Percentiles rank a stretch among this genome's conserved stretches.
Conservation (phyloP, 768 basidiomycete species). For the Lyophyllum atratum region DNA sequence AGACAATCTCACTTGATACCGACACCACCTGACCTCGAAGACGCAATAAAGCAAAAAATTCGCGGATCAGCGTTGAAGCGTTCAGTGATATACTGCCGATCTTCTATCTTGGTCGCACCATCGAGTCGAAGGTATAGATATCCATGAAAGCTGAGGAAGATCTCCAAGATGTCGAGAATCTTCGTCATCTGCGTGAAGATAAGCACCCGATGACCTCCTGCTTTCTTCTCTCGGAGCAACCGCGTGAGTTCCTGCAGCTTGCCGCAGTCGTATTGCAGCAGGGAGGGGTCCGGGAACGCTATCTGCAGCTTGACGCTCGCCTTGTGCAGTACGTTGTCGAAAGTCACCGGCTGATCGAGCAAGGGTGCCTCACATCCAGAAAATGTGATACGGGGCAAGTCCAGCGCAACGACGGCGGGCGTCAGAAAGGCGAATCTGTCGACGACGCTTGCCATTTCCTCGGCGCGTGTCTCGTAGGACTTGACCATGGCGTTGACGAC, state of each 20-base stretch:
- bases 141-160: constrained; percentile 90
- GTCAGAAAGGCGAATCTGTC: constrained; percentile 81
- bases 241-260: constrained; percentile 86
- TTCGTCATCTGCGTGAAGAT: constrained; percentile 98
- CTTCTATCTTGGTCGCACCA: constrained; percentile 94
- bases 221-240: constrained; percentile 81
- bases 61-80: constrained; percentile 78
- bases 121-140: constrained; percentile 94
- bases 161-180: constrained; percentile 91
- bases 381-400: constrained; percentile 68
- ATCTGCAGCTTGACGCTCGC: constrained; percentile 85
- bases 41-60: constrained; percentile 87
- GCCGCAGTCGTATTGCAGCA: constrained; percentile 95
- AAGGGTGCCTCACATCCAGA: constrained; percentile 37
- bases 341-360: constrained; percentile 38
- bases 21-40: constrained; percentile 79
- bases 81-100: constrained; percentile 90
- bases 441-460: constrained; percentile 52
- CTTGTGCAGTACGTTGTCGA: constrained; percentile 72
- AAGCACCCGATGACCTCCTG: constrained; percentile 84
- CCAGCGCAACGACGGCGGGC: constrained; percentile 73
- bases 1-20: constrained; percentile 81
- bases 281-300: constrained; percentile 87
- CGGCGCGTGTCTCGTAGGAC: constrained; percentile 62
- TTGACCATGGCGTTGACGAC: constrained; percentile 53